phyloP scores from a whole-genome alignment of 768 basidiomycete species.

The Phanerochaete carnosa region DNA sequence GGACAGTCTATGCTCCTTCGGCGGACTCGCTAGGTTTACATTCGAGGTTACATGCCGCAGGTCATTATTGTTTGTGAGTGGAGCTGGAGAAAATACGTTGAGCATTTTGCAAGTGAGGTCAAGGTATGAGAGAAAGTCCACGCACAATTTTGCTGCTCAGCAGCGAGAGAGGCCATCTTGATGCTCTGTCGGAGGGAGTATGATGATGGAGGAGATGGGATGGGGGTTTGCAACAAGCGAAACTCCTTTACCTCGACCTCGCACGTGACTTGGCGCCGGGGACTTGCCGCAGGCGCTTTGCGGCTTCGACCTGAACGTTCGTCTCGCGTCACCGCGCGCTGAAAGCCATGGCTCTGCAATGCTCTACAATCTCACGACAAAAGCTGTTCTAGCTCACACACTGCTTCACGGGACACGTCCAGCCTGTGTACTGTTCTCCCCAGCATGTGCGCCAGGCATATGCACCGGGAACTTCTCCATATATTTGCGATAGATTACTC shows the following conservation, averaged over 20 bases:
- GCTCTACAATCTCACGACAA: neutral
- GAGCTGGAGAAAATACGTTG: neutral
- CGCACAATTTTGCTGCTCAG: constrained; percentile 3
- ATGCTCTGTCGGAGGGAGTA: neutral
- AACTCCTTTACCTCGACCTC: neutral
- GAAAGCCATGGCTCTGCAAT: neutral
- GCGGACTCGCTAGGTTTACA: constrained; percentile 36
- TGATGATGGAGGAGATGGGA: constrained; percentile 2
- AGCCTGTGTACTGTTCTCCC: neutral
- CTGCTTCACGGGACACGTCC: neutral
- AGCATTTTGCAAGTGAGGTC: neutral
- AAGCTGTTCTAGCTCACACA: neutral
- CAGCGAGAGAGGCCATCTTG: neutral
- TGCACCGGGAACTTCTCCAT: neutral
- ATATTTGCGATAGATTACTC: neutral
- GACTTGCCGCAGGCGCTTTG: neutral
- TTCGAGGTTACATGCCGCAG: constrained; percentile 56
- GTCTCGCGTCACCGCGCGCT: neutral
- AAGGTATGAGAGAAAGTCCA: neutral
- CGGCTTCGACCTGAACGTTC: neutral
- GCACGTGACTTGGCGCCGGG: neutral
- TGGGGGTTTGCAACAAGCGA: neutral
- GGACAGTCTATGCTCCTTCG: constrained; percentile 35
- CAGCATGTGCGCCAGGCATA: neutral
- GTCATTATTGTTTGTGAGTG: constrained; percentile 25